phyloP scores from a whole-genome alignment of 495 filamentous ascomycete species.

The Poronia punctata region DNA sequence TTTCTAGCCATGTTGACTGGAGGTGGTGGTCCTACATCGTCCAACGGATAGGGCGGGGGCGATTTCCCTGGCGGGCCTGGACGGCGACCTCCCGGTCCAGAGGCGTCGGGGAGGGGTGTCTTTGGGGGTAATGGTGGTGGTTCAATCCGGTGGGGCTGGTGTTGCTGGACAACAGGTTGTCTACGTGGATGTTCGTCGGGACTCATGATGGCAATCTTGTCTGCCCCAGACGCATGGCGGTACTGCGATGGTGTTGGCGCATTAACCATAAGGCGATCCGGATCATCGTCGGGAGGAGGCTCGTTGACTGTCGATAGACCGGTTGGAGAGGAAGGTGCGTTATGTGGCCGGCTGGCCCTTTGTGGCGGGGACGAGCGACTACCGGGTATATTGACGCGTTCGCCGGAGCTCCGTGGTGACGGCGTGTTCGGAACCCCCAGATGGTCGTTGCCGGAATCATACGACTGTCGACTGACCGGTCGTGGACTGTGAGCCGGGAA shows the following conservation, averaged over 20 bases:
- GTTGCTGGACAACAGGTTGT: constrained; percentile 36
- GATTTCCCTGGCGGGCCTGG: constrained; percentile 21
- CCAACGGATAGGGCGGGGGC: constrained; percentile 67
- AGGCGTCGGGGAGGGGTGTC: constrained; percentile 59
- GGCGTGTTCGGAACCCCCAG: constrained; percentile 29
- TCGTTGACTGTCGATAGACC: constrained; percentile 11
- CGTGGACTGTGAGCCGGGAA: constrained; percentile 21
- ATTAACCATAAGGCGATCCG: constrained; percentile 41
- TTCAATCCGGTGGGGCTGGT: constrained; percentile 40
- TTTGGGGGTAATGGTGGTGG: constrained; percentile 82
- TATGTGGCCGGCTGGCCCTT: constrained; percentile 23
- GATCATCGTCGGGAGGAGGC: constrained; percentile 33
- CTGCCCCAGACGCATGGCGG: constrained; percentile 38
- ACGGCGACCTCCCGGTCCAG: constrained; percentile 14
- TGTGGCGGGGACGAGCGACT: constrained; percentile 27
- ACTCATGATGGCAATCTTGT: constrained; percentile 56
- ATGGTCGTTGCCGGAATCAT: constrained; percentile 39
- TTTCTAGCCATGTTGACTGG: constrained; percentile 78
- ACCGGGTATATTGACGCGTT: constrained; percentile 23
- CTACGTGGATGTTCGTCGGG: constrained; percentile 52
- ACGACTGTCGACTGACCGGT: constrained; percentile 36
- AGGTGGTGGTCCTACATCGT: constrained; percentile 78
- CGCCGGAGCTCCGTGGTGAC: constrained; percentile 38
- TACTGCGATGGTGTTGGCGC: constrained; percentile 49
- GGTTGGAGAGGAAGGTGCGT: constrained; percentile 26